Percentiles rank a stretch among this genome's conserved stretches.
Evolutionary conservation across 768 basidiomycete genomes (phyloP).

Genomic region (Pleurotus sapidus): DNA sequence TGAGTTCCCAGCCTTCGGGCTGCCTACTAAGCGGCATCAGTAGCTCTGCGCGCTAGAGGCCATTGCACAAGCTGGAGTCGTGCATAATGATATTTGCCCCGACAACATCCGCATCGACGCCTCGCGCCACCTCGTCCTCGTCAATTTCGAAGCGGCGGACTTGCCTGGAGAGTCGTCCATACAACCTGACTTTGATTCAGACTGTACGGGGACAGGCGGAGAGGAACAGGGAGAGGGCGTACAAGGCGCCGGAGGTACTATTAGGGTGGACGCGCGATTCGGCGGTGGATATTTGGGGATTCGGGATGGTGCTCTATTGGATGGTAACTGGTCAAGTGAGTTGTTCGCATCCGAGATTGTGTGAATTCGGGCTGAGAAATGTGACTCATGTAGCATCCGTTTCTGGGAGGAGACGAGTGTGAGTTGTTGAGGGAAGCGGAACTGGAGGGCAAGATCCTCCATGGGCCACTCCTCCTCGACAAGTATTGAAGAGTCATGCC

Average conservation of each 20-base stretch:
- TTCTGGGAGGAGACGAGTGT: conserved; percentile 17
- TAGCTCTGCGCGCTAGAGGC: conserved; percentile 40
- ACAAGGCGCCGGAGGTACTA: conserved; percentile 47
- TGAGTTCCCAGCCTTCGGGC: neutral
- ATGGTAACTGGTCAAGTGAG: conserved; percentile 47
- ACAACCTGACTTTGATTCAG: conserved; percentile 9
- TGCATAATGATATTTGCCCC: conserved; percentile 45
- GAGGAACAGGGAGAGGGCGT: conserved; percentile 1
- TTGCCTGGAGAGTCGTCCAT: conserved; percentile 14
- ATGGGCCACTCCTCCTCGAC: conserved; percentile 25
- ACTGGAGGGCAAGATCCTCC: conserved; percentile 27
- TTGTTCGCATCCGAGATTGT: neutral
- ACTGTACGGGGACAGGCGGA: neutral
- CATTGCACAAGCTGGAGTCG: conserved; percentile 43
- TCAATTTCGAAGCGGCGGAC: conserved; percentile 38
- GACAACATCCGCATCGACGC: conserved; percentile 39
- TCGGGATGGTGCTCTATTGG: conserved; percentile 50
- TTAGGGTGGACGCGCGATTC: conserved; percentile 53
- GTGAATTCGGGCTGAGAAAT: neutral
- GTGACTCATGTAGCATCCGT: conserved; percentile 36
- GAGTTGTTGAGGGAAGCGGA: conserved; percentile 23
- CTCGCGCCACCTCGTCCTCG: conserved; percentile 44
- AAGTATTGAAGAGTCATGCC: conserved; percentile 23
- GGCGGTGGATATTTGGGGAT: conserved; percentile 58
- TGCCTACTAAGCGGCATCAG: neutral